Conservation (phyloP, 179 eudicot species). For the Camellia oleifera region DNA sequence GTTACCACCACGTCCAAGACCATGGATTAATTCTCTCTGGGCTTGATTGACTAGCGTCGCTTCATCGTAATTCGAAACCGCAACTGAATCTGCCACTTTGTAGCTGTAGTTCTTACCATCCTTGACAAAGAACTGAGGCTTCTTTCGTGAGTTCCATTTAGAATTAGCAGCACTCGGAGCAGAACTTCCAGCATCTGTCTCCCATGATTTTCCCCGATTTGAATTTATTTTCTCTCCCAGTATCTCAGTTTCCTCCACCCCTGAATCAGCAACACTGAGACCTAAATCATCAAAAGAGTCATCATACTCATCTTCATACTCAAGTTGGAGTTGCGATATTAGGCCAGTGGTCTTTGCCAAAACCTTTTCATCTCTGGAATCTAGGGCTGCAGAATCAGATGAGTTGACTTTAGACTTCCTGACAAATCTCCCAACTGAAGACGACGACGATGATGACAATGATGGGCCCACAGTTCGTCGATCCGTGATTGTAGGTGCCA, state of each 20-base stretch:
- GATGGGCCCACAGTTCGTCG: conserved; percentile 32
- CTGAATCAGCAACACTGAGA: conserved; percentile 69
- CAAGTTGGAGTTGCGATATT: conserved; percentile 65
- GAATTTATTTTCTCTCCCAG: conserved; percentile 44
- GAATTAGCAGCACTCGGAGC: conserved; percentile 29
- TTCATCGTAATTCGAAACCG: conserved; percentile 66
- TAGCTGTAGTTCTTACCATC: conserved; percentile 98
- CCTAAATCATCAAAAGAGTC: conserved; percentile 97
- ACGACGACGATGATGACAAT: conserved; percentile 45
- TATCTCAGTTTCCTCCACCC: conserved; percentile 61
- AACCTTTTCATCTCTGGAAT: conserved; percentile 50
- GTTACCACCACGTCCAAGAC: conserved; percentile 95
- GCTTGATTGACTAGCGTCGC: conserved; percentile 60
- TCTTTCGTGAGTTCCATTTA: conserved; percentile 71
- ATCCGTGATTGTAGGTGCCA: conserved; percentile 23
- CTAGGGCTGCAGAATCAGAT: conserved; percentile 38
- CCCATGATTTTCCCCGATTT: conserved; percentile 27
- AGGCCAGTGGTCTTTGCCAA: conserved; percentile 62
- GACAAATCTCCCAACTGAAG: conserved; percentile 63
- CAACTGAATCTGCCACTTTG: conserved; percentile 87
- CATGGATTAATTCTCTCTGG: conserved; percentile 70
- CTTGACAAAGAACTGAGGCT: conserved; percentile 85
- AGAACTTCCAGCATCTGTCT: conserved; percentile 33
- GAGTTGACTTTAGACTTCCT: conserved; percentile 47
- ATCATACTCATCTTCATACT: conserved; percentile 97